Conservation (phyloP, 2,329 filamentous ascomycete species). For the Mycocentrospora acerina region DNA sequence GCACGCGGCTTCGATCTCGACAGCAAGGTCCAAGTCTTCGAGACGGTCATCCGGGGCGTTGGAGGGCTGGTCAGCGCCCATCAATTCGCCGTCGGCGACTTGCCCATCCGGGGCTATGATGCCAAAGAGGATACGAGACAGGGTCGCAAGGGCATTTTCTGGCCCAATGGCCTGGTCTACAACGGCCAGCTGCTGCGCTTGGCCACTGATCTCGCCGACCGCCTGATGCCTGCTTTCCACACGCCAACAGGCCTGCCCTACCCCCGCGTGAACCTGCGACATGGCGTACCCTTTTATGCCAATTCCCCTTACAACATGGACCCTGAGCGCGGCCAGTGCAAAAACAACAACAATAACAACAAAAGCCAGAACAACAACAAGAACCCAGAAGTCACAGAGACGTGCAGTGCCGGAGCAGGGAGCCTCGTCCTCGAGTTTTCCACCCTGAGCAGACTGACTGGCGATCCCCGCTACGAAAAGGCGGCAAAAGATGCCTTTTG, state of each 20-base stretch:
- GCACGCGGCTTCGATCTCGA: constrained; percentile 88
- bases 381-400: constrained; percentile 80
- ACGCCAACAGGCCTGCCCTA: constrained; percentile 91
- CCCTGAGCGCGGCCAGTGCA: constrained; percentile 51
- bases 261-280: constrained; percentile 85
- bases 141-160: constrained; percentile 56
- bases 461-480: constrained; percentile 83
- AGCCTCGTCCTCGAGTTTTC: constrained; percentile 93
- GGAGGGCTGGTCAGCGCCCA: constrained; percentile 91
- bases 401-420: constrained; percentile 94
- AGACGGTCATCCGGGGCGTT: constrained; percentile 91
- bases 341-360: constrained; percentile 46
- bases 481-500: constrained; percentile 91
- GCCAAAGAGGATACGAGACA: constrained; percentile 47
- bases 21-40: constrained; percentile 98
- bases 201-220: constrained; percentile 78
- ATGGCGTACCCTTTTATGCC: constrained; percentile 88
- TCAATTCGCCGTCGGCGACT: constrained; percentile 84
- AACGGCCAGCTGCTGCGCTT: constrained; percentile 89
- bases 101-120: constrained; percentile 80
- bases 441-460: constrained; percentile 82
- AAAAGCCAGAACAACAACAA: too few species aligned
- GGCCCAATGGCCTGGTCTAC: constrained; percentile 78
- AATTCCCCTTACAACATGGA: constrained; percentile 77
- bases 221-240: constrained; percentile 88